phyloP scores from a whole-genome alignment of 2,329 filamentous ascomycete species.

The Alternaria alternata region DNA sequence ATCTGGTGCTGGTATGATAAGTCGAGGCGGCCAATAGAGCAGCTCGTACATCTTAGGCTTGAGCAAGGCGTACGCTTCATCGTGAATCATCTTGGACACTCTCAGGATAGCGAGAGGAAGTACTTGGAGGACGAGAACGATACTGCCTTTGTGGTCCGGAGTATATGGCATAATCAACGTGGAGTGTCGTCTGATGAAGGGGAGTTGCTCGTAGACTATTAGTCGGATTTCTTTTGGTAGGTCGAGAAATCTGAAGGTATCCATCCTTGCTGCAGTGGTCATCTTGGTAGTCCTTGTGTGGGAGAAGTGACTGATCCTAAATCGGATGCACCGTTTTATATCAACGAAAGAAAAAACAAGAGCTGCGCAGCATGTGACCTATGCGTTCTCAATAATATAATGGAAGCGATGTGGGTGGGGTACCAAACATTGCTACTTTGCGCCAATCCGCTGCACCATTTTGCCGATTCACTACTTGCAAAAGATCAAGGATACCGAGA shows the following conservation, averaged over 20 bases:
- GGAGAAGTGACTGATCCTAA: too few species aligned
- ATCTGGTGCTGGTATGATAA: background rate
- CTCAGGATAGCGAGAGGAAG: background rate
- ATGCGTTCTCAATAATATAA: background rate
- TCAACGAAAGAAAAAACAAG: background rate
- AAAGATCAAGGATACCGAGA: background rate
- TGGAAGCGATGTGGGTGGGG: background rate
- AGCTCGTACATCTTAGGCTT: background rate
- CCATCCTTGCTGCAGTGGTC: background rate
- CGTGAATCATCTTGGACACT: background rate
- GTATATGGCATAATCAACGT: background rate
- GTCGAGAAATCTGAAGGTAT: conserved; percentile 31
- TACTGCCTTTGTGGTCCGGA: background rate
- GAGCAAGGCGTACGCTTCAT: background rate
- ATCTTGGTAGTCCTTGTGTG: background rate
- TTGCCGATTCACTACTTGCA: background rate
- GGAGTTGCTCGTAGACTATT: conserved; percentile 22
- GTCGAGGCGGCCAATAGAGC: background rate
- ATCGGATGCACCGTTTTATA: background rate
- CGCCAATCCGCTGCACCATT: background rate
- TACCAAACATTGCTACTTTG: background rate
- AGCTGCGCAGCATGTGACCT: background rate
- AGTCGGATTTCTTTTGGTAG: conserved; percentile 23
- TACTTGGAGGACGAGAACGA: background rate
- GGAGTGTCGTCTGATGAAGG: background rate